phyloP scores from a whole-genome alignment of 2,329 filamentous ascomycete genomes.

The Coniochaeta sp. region DNA sequence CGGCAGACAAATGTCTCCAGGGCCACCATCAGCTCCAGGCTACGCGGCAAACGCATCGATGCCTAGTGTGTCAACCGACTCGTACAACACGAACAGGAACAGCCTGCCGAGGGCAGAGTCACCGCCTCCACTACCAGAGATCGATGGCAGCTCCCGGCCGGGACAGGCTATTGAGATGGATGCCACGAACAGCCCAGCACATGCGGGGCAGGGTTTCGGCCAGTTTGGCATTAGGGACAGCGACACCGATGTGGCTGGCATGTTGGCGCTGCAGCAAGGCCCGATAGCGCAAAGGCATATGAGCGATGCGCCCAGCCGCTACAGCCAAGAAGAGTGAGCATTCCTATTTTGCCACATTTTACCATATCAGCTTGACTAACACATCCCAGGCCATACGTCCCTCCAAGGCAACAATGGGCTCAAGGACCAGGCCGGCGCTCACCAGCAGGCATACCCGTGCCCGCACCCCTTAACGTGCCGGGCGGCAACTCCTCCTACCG shows the following conservation, averaged over 20 bases:
- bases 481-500: slow-evolving; percentile 24
- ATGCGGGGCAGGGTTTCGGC: slow-evolving; percentile 31
- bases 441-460: slow-evolving; percentile 30
- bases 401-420: slow-evolving; percentile 51
- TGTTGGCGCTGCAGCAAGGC: slow-evolving; percentile 63
- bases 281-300: slow-evolving; percentile 36
- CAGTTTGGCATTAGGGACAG: slow-evolving; percentile 51
- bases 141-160: slow-evolving; percentile 29
- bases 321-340: slow-evolving; percentile 69
- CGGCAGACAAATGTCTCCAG: slow-evolving; percentile 28
- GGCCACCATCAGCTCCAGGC: slow-evolving; percentile 24
- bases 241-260: slow-evolving; percentile 65
- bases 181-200: slow-evolving; percentile 45
- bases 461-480: slow-evolving; percentile 34
- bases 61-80: slow-evolving; percentile 26
- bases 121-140: slow-evolving; percentile 51
- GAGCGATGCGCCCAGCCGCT: slow-evolving; percentile 66
- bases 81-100: slow-evolving; percentile 35
- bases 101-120: slow-evolving; percentile 55
- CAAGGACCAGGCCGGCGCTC: slow-evolving; percentile 35
- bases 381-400: slow-evolving; percentile 39
- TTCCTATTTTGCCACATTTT: neutral
- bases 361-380: too few species aligned
- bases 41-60: slow-evolving; percentile 31
- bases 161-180: slow-evolving; percentile 78